Evolutionary conservation across 2,329 filamentous ascomycete genomes (phyloP).

Genomic region (Apiospora hydei): DNA sequence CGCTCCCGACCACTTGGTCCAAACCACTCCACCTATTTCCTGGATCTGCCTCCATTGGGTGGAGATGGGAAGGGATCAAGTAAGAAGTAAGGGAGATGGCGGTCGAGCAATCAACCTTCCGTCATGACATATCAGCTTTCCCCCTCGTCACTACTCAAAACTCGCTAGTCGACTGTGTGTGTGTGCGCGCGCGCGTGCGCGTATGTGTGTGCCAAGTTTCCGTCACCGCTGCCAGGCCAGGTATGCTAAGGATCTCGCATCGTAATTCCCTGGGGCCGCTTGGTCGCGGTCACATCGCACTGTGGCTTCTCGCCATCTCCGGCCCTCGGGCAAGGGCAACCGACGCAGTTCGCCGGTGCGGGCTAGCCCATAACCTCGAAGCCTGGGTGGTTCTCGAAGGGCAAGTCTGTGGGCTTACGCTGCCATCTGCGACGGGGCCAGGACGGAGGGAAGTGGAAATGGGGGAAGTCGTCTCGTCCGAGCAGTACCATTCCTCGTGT

Average conservation of each 20-base stretch:
- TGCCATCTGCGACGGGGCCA: background rate
- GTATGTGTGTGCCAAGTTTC: background rate
- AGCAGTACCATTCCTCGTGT: background rate
- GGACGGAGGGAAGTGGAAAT: background rate
- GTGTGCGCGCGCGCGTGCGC: too few species aligned
- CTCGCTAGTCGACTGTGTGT: background rate
- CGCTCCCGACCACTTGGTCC: constrained; percentile 15
- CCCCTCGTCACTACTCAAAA: constrained; percentile 6
- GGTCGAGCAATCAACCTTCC: background rate
- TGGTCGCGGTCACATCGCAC: background rate
- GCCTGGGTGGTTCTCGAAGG: background rate
- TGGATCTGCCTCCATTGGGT: constrained; percentile 9
- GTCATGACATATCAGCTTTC: constrained; percentile 21
- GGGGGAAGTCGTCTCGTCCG: background rate
- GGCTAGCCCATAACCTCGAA: background rate
- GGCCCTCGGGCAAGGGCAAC: background rate
- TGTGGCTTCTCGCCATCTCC: background rate
- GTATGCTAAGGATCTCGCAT: background rate
- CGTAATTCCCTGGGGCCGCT: background rate
- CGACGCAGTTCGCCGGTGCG: background rate
- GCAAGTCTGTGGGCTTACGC: background rate
- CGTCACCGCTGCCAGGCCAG: background rate
- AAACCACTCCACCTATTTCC: constrained; percentile 18
- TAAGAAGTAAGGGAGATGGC: constrained; percentile 20
- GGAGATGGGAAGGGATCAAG: constrained; percentile 12